phyloP scores from a whole-genome alignment of 139 green algal species.

The Protoeuglena noctilucae region DNA sequence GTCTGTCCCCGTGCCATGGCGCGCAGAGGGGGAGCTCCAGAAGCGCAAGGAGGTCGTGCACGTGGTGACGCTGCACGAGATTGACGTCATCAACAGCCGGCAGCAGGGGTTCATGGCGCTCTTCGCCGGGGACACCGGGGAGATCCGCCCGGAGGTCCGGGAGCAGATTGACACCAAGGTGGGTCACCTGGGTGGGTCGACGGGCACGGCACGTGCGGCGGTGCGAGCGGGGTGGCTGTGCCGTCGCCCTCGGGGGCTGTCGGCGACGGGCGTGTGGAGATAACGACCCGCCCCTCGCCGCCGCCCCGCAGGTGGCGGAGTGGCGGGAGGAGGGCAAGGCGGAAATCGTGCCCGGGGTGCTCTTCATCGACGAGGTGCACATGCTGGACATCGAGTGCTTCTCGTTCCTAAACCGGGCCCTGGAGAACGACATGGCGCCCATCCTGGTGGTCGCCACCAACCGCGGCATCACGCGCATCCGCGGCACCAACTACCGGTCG shows the following conservation, averaged over 20 bases:
- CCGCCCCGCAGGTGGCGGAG: conserved; percentile 71
- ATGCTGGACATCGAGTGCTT: conserved; percentile 99
- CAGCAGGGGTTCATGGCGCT: conserved; percentile 93
- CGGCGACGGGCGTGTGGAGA: too few relatives aligned
- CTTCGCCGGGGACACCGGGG: conserved; percentile 93
- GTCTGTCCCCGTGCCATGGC: conserved; percentile 15
- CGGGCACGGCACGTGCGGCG: too few relatives aligned
- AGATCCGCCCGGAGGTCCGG: conserved; percentile 88
- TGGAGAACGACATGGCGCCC: conserved; percentile 94
- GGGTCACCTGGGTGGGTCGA: too few relatives aligned
- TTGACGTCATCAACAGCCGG: conserved; percentile 94
- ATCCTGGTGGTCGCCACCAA: conserved; percentile 98
- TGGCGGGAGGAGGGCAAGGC: conserved; percentile 99
- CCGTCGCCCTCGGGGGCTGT: too few relatives aligned
- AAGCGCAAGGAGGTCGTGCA: conserved; percentile 95
- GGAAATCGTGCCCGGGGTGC: conserved; percentile 91
- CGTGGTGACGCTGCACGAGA: conserved; percentile 89
- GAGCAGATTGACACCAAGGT: conserved; percentile 77
- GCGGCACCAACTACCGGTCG: conserved; percentile 84
- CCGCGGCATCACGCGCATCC: conserved; percentile 87
- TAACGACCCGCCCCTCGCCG: too few relatives aligned
- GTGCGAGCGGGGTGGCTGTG: too few relatives aligned
- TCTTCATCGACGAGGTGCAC: conserved; percentile 97
- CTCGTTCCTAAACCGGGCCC: conserved; percentile 89
- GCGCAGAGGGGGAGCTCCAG: conserved; percentile 93